Base-by-base conservation (phyloP, 1,284 basidiomycete genomes). In the Marasmius oreades region DNA sequence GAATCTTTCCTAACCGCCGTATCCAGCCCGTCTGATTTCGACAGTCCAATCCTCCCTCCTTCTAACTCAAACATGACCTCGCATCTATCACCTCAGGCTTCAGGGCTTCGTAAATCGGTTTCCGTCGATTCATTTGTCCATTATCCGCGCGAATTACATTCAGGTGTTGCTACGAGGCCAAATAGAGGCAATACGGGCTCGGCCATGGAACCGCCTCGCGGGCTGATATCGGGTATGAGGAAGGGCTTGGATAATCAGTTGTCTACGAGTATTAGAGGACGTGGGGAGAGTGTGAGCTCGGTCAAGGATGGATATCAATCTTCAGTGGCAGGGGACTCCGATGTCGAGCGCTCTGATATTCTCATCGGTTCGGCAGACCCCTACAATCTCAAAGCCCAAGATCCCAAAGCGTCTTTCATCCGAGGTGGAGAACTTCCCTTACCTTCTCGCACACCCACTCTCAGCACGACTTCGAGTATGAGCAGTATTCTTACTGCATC, bases 51-150 rank as follows among this genome's bases (percentile, higher is more conserved):
- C 7, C 46, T 45, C 11, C 34, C 31, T 24, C 22, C 53, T 37
- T 20, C 39, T 20, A 50, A 39, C 22, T 23, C 45, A n/a, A n/a
- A n/a, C n/a, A n/a, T n/a, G 14, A 16, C 57, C 44, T 52, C 50
- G 16, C 51, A 53, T 42, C 44, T 62, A 58, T 56, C 69, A 62
- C 66, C 76, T 24, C 70, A 74, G 54, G n/a, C 47, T 31, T 18
- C 24, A 11, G 71, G 65, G 59, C 77, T 89, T 53, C 78, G 85
- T 62, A 90, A 90, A 71, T 87, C 87, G 23, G 70, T 87, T 59
- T 90, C 88, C 23, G 86, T 84, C 58, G 88, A 90, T 68, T 90
- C 88, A 8, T 86, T 90, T 67, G 77, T 81, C 50, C 72, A 71
- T 45, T 73, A 77, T 64, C 75, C 72, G 58, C 77, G 72, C 57